phyloP scores from a whole-genome alignment of 1,284 basidiomycete species.

The Sporisorium graminicola region DNA sequence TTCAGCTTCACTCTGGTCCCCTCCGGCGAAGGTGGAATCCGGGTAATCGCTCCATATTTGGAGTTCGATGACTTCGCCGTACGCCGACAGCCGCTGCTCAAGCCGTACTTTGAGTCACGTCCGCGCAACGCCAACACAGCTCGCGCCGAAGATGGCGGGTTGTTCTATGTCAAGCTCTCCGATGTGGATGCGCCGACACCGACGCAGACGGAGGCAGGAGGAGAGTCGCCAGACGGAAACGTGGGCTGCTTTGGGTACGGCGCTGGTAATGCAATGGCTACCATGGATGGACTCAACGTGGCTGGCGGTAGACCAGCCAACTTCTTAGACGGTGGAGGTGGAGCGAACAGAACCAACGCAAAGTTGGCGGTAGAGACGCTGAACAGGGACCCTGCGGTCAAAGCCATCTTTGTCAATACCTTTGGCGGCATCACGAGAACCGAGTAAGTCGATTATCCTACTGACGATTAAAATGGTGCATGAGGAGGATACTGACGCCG shows the following conservation, averaged over 20 bases:
- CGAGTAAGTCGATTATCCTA: conserved; percentile 15
- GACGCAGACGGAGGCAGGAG: not conserved
- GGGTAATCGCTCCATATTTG: conserved; percentile 29
- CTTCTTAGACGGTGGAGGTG: conserved; percentile 61
- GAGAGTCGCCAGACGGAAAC: conserved; percentile 38
- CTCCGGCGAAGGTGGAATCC: not conserved
- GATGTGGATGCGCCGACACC: conserved; percentile 32
- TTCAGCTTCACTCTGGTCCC: conserved; percentile 43
- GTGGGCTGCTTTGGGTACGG: conserved; percentile 62
- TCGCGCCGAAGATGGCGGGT: conserved; percentile 50
- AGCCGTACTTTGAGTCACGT: conserved; percentile 34
- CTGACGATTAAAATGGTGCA: not conserved
- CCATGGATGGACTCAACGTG: conserved; percentile 55
- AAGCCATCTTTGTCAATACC: conserved; percentile 59
- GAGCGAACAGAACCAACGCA: conserved; percentile 52
- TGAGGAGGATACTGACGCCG: not conserved
- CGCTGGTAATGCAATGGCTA: conserved; percentile 61
- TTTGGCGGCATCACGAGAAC: conserved; percentile 59
- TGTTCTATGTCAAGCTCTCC: conserved; percentile 56
- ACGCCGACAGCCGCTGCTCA: conserved; percentile 38
- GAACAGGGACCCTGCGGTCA: conserved; percentile 52
- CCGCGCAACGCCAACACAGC: conserved; percentile 39
- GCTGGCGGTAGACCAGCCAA: conserved; percentile 58
- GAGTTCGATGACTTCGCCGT: conserved; percentile 59
- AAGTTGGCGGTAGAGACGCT: conserved; percentile 57